Base-by-base conservation (phyloP, 257 asterid genomes). In the Datura wrightii region DNA sequence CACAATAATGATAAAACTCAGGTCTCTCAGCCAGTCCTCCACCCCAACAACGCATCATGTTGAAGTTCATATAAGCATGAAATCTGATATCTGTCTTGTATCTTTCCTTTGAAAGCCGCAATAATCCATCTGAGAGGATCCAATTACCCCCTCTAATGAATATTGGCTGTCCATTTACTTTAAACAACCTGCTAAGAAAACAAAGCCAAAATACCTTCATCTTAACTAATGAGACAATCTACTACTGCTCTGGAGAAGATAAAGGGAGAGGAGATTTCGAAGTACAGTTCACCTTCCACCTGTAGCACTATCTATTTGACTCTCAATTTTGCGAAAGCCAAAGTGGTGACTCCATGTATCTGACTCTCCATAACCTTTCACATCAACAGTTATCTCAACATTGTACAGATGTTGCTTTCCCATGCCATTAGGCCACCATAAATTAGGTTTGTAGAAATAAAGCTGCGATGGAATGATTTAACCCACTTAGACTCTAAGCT, bases 361-460 rank as follows among this genome's bases (percentile, higher is more conserved):
- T 41, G 98, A 97, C 84, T 94, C 99, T 83, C 97, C 98, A 80
- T 84, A 89, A 78, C 89, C 96, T 79, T 91, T 85, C 79, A 93
- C 98, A 85, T 91, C 90, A 79, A 94, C 91, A 24, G 96, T 87
- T 85, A 94, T 92, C 85, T 92, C 97, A 46, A 97, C 97, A 78
- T 92, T 91, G 89, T 97, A 94, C 54, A 97, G 95, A 80, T 91
- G 86, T 87, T 97, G 99, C 82, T 92, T 92, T 79, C 99, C 99
- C 99, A 94, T 94, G 85, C 98, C 98, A 86, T 97, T 97, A 85
- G 99, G 99, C 99, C 99, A 97, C 99, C 99, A 97, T 72, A 97
- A 92, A 85, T 84, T 66, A 41, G 99, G 99, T 86, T 94, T 97
- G 89, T 97, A 94, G 89, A 94, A 92, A 88, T 92, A 94, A 54